Evolutionary conservation across 176 grass and related monocot genomes (phyloP), one percentile per base, ranked within the genome.

Genomic region (Cocos nucifera): DNA sequence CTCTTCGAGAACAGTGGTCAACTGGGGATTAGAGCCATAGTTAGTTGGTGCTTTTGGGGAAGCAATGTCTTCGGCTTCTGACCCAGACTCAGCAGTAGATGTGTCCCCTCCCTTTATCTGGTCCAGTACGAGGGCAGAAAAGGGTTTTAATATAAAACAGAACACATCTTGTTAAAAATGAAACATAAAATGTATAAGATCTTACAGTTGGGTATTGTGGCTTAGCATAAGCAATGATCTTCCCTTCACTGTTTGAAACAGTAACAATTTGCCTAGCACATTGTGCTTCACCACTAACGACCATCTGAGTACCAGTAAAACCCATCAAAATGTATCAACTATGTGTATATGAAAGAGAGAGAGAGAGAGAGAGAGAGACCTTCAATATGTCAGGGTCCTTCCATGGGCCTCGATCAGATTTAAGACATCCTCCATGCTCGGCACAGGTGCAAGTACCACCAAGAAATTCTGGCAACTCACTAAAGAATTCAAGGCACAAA

Each of bases 381-480:
- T 88, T 88, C 53, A 88, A 74, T 69, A 92, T 92, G 65, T 73
- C 63, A 57, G 87, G 84, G 59, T 98, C 81, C 60, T 78, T 91
- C 87, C 93, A 98, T 63, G 87, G 93, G 26, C 93, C 93, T 77
- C 73, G 77, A 70, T 91, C 81, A 60, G 93, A 98, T 83, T 72
- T 92, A 50, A 58, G 74, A 71, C 93, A 98, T 67, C 84, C 93
- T 61, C 87, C 93, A 78, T 82, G 62, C 50, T 85, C 84, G 73
- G 80, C 65, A 73, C 93, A 98, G 53, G 69, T 88, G 71, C 93
- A 98, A 71, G 69, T 78, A 48, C 87, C 93, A 53, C 93, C 93
- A 85, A 98, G 70, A 78, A 88, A 85, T 63, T 98, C 73, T 50
- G 93, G 93, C 22, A 98, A 81, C 74, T 98, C 81, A 73, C 93